Conservation (phyloP, 2,329 filamentous ascomycete species). For the Talaromyces sp. region DNA sequence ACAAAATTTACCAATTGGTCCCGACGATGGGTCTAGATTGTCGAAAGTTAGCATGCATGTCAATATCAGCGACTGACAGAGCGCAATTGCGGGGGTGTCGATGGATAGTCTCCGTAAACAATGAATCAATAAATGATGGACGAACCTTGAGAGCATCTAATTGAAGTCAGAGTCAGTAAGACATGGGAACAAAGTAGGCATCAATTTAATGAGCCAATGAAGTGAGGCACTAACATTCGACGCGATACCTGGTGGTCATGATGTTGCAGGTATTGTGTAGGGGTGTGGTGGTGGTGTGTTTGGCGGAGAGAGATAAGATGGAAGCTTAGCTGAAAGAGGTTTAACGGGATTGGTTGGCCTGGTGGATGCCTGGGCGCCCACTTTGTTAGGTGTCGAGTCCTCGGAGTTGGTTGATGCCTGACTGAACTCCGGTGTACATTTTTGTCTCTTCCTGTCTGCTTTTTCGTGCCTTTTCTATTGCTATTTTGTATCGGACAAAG, state of each 20-base stretch:
- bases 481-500: not conserved
- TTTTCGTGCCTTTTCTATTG: not conserved
- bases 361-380: slow-evolving; percentile 8
- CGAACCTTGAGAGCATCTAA: slow-evolving; percentile 64
- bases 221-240: slow-evolving; percentile 63
- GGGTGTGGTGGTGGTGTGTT: not conserved
- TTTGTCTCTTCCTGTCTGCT: not conserved
- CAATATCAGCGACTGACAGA: not conserved
- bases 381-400: slow-evolving; percentile 5
- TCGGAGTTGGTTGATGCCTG: slow-evolving; percentile 6
- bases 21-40: slow-evolving; percentile 76
- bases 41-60: slow-evolving; percentile 3
- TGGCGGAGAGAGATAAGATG: not conserved
- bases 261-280: not conserved
- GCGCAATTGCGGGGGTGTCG: not conserved
- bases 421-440: not conserved
- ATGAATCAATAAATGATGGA: slow-evolving; percentile 8
- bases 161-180: not conserved
- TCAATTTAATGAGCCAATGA: slow-evolving; percentile 10
- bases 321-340: not conserved
- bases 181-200: not conserved
- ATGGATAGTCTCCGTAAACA: not conserved
- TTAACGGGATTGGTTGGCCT: too few species aligned
- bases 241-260: slow-evolving; percentile 54
- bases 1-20: slow-evolving; percentile 70